Percentiles rank a stretch among this genome's conserved stretches.
phyloP scores from a whole-genome alignment of 2,329 filamentous ascomycete genomes.

The Aureobasidium sp. region DNA sequence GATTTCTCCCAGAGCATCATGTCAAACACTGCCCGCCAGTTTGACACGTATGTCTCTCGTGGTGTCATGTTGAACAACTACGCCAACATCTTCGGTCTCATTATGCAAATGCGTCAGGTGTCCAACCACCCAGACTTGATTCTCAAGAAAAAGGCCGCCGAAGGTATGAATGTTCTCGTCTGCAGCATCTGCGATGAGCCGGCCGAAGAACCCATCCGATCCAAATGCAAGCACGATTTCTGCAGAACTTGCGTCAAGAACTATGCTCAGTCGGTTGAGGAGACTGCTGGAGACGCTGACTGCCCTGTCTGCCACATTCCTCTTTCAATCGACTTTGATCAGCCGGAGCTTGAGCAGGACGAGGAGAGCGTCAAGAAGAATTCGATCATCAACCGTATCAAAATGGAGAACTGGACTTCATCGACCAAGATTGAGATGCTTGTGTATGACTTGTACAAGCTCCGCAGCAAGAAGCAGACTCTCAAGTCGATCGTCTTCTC shows the following conservation, averaged over 20 bases:
- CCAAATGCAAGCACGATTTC: slow-evolving; percentile 88
- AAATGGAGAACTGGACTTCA: slow-evolving; percentile 98
- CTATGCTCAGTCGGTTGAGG: slow-evolving; percentile 71
- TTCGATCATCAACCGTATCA: slow-evolving; percentile 96
- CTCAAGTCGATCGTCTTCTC: slow-evolving; percentile 97
- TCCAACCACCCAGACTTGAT: slow-evolving; percentile 94
- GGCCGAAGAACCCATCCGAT: slow-evolving; percentile 88
- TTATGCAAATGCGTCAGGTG: slow-evolving; percentile 99
- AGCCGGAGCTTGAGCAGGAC: slow-evolving; percentile 91
- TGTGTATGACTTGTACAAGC: slow-evolving; percentile 85
- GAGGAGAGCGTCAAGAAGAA: slow-evolving; percentile 82
- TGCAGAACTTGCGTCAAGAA: slow-evolving; percentile 73
- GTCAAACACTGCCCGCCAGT: slow-evolving; percentile 79
- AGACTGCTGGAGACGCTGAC: slow-evolving; percentile 54
- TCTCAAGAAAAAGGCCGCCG: slow-evolving; percentile 76
- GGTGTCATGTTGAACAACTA: slow-evolving; percentile 94
- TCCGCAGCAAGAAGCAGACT: slow-evolving; percentile 85
- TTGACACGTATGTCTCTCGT: slow-evolving; percentile 90
- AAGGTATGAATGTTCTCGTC: slow-evolving; percentile 82
- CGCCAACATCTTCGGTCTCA: slow-evolving; percentile 96
- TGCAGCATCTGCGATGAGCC: slow-evolving; percentile 96
- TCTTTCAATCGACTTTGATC: slow-evolving; percentile 84
- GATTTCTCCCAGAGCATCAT: slow-evolving; percentile 96
- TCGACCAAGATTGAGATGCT: slow-evolving; percentile 97
- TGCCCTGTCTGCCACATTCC: slow-evolving; percentile 90